phyloP scores from a whole-genome alignment of 148 eudicot genomes.

The Fallopia convolvulus region DNA sequence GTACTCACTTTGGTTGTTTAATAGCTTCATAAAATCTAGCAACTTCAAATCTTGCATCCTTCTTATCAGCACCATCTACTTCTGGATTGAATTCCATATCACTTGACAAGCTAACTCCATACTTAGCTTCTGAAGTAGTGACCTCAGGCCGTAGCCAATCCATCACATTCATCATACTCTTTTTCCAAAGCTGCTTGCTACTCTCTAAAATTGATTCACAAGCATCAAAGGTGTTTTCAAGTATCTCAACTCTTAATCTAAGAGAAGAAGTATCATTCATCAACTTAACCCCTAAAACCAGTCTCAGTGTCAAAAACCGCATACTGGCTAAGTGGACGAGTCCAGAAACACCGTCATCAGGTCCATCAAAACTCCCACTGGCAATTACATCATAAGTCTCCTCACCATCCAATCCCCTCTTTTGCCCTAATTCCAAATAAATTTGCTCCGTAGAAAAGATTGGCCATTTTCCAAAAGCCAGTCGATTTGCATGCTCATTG shows the following conservation, averaged over 20 bases:
- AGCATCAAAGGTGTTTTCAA: conserved; percentile 56
- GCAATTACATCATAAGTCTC: conserved; percentile 42
- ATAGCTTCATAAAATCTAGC: conserved; percentile 89
- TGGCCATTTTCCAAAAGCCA: conserved; percentile 70
- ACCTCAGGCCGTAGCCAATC: conserved; percentile 94
- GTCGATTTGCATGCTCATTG: conserved; percentile 31
- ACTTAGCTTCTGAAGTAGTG: conserved; percentile 69
- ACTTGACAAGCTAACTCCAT: conserved; percentile 31
- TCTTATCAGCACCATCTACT: conserved; percentile 18
- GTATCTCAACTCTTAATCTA: conserved; percentile 64
- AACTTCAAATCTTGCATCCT: conserved; percentile 55
- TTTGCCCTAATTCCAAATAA: conserved; percentile 43
- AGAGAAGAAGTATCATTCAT: conserved; percentile 36
- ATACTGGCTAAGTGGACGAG: conserved; percentile 64
- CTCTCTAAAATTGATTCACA: conserved; percentile 69
- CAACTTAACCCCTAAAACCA: conserved; percentile 34
- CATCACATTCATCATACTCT: conserved; percentile 85
- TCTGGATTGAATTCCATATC: conserved; percentile 21
- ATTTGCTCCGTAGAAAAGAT: conserved; percentile 37
- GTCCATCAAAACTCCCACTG: conserved; percentile 72
- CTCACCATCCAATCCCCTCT: conserved; percentile 18
- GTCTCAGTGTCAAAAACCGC: conserved; percentile 66
- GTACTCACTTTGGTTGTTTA: conserved; percentile 83
- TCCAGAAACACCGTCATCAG: conserved; percentile 66
- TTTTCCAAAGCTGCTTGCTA: conserved; percentile 70